Conservation (phyloP, 2,329 filamentous ascomycete genomes). For the Diaporthe helianthi region DNA sequence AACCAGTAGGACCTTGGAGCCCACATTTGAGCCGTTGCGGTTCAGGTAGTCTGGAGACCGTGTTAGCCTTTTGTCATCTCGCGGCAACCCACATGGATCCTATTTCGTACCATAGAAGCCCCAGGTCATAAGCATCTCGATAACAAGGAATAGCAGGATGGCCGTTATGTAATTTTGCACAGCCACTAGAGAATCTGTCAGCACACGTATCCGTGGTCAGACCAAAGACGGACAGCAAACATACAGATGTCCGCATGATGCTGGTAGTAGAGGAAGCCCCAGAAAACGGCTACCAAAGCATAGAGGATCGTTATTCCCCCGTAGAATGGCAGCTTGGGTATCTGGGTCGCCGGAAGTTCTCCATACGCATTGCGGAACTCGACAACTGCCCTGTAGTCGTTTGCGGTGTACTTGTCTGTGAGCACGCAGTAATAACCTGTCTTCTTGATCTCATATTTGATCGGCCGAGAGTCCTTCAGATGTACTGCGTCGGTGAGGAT, state of each 20-base stretch:
- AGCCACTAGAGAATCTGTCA: slow-evolving; percentile 66
- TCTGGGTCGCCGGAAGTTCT: slow-evolving; percentile 93
- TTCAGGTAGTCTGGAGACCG: slow-evolving; percentile 80
- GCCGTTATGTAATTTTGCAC: slow-evolving; percentile 99
- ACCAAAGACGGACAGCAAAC: slow-evolving; percentile 40
- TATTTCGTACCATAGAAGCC: slow-evolving; percentile 80
- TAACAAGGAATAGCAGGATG: slow-evolving; percentile 89
- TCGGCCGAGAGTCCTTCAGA: slow-evolving; percentile 74
- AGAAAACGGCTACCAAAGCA: slow-evolving; percentile 84
- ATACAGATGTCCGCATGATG: slow-evolving; percentile 88
- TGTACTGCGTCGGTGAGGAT: slow-evolving; percentile 85
- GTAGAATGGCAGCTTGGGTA: slow-evolving; percentile 97
- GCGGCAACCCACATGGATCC: not conserved
- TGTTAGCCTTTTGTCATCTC: slow-evolving; percentile 8
- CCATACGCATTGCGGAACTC: slow-evolving; percentile 97
- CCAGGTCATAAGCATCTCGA: slow-evolving; percentile 99
- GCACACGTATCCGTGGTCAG: slow-evolving; percentile 28
- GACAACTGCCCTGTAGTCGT: slow-evolving; percentile 79
- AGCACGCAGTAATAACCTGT: slow-evolving; percentile 97
- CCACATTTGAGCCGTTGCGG: slow-evolving; percentile 81
- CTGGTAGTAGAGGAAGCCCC: slow-evolving; percentile 95
- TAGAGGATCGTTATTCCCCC: slow-evolving; percentile 94
- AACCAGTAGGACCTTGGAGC: slow-evolving; percentile 85
- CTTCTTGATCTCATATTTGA: slow-evolving; percentile 85
- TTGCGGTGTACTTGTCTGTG: slow-evolving; percentile 72